These are phyloP conservation scores for Cercospora citrullina DNA, from an alignment of 2,329 filamentous ascomycete genomes.

Conservation along the genomic window DNA sequence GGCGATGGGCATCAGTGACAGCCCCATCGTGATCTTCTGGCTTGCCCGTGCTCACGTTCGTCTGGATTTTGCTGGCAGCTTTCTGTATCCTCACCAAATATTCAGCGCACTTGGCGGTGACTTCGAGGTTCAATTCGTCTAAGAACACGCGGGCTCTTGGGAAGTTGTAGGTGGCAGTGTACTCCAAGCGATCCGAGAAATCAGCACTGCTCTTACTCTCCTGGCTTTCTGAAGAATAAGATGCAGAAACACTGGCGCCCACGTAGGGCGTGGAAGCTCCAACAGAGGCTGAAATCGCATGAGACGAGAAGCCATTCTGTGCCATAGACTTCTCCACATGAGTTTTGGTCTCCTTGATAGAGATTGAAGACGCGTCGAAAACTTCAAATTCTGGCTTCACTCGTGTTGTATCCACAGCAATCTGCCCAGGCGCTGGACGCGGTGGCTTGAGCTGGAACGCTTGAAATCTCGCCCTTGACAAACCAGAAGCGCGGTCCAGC, in stretches of 20 bases:
- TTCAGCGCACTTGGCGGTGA: not conserved
- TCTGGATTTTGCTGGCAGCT: not conserved
- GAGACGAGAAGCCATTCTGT: not conserved
- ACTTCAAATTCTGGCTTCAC: not conserved
- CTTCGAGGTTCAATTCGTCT: not conserved
- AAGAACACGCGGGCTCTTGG: not conserved
- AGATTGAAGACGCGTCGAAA: not conserved
- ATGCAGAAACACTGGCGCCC: not conserved
- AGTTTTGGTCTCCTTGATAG: not conserved
- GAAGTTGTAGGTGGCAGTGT: not conserved
- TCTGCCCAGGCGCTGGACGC: not conserved
- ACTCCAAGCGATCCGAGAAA: not conserved
- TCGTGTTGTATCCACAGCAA: not conserved
- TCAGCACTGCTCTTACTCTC: not conserved
- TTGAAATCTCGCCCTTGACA: not conserved
- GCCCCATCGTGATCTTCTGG: not conserved
- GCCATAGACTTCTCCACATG: not conserved
- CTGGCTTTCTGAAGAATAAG: not conserved
- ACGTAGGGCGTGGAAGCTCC: not conserved
- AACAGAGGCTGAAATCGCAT: not conserved
- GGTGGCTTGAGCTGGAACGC: conserved; percentile 5
- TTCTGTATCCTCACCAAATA: not conserved
- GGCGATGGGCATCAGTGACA: not conserved
- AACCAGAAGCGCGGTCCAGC: not conserved
- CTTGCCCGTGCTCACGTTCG: not conserved